Evolutionary conservation across 2,329 filamentous ascomycete genomes (phyloP), one percentile per base, ranked within the genome.

Genomic region (Lasiodiplodia sp.): DNA sequence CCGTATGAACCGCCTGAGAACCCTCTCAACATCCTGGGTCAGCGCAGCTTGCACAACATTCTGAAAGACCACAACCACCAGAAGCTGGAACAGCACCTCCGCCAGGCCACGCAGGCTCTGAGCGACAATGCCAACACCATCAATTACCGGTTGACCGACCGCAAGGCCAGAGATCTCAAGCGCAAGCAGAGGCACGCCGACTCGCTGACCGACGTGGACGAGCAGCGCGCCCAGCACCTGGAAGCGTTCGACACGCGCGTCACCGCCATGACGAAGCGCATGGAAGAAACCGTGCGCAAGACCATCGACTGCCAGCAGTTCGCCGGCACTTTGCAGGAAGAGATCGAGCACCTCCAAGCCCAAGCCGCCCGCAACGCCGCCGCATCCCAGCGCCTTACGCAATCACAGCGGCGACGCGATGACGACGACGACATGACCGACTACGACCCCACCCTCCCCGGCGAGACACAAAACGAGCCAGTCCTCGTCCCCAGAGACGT

Each of bases 281-380:
- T 91, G 74, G 90, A 92, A 71, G 81, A 84, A 73, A 82, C 80
- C 56, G 84, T 91, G 74, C 83, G 89, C 18, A 79, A 83, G 14
- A 77, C 88, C 60, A 86, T 91, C 69, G 90, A 92, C 77, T 82
- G 82, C 10, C 81, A 85, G 68, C 79, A 83, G 10, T 83, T 81
- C 69, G 75, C 87, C 16, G 76, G 82, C 67, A 74, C 77, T 4
- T 74, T 87, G 55, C 79, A 80, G 37, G 79, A 82, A 14, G 78
- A 81, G 2, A 70, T 90, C 4, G 72, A 75, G 3, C 79, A 80
- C 69, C 73, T 88, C 28, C 71, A 79, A 73, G 69, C 76, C 57
- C 70, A 83, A 72, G 71, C 73, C 73, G 11, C 75, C 70, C 70
- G 74, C 70, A 73, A 77, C 73, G 72, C 47, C 21, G n/a, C 65